These are phyloP conservation scores for Lecanicillium sp. DNA, from an alignment of 2,329 filamentous ascomycete genomes.

Conservation along the genomic window DNA sequence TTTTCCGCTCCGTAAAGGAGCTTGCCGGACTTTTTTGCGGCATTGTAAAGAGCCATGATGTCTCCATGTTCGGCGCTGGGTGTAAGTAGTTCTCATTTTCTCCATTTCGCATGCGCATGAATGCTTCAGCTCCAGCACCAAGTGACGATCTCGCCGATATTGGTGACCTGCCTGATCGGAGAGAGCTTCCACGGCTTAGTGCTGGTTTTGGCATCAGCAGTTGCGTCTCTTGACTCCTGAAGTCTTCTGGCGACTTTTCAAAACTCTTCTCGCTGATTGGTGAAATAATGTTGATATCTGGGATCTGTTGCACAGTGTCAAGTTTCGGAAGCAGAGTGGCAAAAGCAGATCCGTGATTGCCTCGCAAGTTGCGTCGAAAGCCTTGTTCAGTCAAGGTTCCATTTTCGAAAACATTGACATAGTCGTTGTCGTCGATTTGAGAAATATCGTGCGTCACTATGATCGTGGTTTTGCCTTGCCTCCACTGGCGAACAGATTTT, in stretches of 20 bases:
- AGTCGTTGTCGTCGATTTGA: constrained; percentile 66
- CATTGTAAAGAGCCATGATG: too few species aligned
- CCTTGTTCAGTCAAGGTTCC: constrained; percentile 64
- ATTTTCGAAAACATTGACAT: constrained; percentile 70
- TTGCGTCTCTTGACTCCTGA: too few species aligned
- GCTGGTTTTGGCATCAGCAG: too few species aligned
- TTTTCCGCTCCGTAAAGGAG: not conserved
- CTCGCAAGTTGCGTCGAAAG: constrained; percentile 43
- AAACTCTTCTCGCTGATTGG: not conserved
- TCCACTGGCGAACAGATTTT: constrained; percentile 69
- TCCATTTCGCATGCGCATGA: too few species aligned
- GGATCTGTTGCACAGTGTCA: too few species aligned
- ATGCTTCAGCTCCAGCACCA: constrained; percentile 13
- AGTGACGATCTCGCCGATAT: constrained; percentile 14
- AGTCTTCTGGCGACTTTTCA: not conserved
- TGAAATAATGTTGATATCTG: constrained; percentile 3
- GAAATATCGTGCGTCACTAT: constrained; percentile 87
- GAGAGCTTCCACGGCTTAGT: not conserved
- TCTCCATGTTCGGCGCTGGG: too few species aligned
- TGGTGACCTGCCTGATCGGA: constrained; percentile 7
- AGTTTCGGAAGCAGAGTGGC: too few species aligned
- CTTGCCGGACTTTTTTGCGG: too few species aligned
- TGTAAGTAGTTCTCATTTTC: too few species aligned
- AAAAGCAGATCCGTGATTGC: too few species aligned
- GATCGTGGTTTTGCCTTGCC: constrained; percentile 75